These are phyloP conservation scores for Saturnispora serradocipensis DNA, from an alignment of 805 yeast genomes.

Conservation along the genomic window DNA sequence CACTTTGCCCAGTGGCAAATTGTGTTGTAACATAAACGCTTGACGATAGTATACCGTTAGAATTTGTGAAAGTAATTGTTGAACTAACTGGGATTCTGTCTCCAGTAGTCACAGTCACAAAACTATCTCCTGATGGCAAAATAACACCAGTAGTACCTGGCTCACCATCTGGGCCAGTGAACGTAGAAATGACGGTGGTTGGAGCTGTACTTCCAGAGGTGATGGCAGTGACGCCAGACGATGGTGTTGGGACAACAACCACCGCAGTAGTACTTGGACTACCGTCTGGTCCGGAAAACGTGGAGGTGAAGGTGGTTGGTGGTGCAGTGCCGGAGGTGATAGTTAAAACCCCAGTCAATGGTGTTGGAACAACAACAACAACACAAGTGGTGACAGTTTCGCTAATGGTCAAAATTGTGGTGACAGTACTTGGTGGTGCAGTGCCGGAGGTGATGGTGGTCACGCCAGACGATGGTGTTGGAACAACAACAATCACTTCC, in stretches of 20 bases:
- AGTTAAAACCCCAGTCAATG: not conserved
- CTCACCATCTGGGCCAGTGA: not conserved
- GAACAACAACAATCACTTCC: not conserved
- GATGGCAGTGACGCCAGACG: not conserved
- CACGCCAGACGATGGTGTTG: not conserved
- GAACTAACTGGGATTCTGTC: too few species aligned
- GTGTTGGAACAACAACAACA: constrained; percentile 5
- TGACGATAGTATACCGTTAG: too few species aligned
- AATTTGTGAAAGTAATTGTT: too few species aligned
- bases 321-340: not conserved
- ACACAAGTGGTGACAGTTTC: not conserved
- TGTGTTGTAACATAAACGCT: too few species aligned
- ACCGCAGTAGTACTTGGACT: not conserved
- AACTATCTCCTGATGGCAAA: not conserved
- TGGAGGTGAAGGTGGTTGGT: too few species aligned
- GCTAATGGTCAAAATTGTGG: not conserved
- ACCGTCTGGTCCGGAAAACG: too few species aligned
- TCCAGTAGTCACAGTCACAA: too few species aligned
- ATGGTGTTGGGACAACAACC: not conserved
- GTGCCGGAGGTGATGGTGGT: not conserved
- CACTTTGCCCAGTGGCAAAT: too few species aligned
- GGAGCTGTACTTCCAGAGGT: too few species aligned
- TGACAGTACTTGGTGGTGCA: not conserved
- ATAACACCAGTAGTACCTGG: not conserved
- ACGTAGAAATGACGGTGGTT: too few species aligned